These are phyloP conservation scores for Coniochaeta sp. DNA, from an alignment of 2,329 filamentous ascomycete genomes.

Conservation along the genomic window DNA sequence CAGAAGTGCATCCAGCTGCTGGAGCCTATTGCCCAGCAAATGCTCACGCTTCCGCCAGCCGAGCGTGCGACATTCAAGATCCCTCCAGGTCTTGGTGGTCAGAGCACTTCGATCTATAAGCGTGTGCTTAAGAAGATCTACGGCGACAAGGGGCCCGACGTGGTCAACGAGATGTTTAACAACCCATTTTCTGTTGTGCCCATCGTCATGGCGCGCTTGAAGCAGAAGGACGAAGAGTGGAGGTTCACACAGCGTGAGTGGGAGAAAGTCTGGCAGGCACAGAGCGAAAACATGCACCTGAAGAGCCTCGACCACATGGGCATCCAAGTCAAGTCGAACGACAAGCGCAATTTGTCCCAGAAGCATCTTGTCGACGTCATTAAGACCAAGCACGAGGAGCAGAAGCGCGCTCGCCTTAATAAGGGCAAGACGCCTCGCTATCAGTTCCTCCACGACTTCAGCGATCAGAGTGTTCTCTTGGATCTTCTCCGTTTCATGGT, in stretches of 20 bases:
- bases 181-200: conserved; percentile 84
- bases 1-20: conserved; percentile 92
- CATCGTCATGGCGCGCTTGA: conserved; percentile 78
- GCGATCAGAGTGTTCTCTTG: conserved; percentile 61
- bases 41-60: conserved; percentile 68
- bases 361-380: conserved; percentile 89
- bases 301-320: conserved; percentile 97
- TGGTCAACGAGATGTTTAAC: conserved; percentile 80
- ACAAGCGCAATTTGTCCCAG: conserved; percentile 85
- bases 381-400: conserved; percentile 87
- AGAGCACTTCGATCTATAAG: conserved; percentile 95
- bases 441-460: conserved; percentile 71
- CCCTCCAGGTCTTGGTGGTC: conserved; percentile 77
- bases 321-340: conserved; percentile 76
- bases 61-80: conserved; percentile 73
- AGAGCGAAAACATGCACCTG: conserved; percentile 91
- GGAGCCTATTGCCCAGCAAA: conserved; percentile 87
- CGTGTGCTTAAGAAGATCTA: conserved; percentile 98
- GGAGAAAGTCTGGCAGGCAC: conserved; percentile 97
- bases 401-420: conserved; percentile 63
- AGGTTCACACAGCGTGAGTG: conserved; percentile 94
- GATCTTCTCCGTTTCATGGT: conserved; percentile 57
- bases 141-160: conserved; percentile 76
- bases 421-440: conserved; percentile 56
- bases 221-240: conserved; percentile 97